Percentiles rank a stretch among this genome's conserved stretches.
phyloP scores from a whole-genome alignment of 1,284 basidiomycete genomes.

The Moesziomyces sp. region DNA sequence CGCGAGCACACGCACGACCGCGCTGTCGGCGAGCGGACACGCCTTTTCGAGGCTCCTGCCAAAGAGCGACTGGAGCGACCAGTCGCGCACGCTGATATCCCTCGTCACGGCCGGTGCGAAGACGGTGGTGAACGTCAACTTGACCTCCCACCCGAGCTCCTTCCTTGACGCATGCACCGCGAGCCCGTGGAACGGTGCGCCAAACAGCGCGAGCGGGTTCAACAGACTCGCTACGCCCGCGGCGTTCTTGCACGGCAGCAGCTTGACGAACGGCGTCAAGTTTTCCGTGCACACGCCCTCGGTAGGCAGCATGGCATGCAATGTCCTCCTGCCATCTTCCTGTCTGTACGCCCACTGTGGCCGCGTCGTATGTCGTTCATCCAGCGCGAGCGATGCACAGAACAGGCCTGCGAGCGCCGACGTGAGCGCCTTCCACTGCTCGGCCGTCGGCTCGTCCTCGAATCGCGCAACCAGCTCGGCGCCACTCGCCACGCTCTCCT shows the following conservation, averaged over 20 bases:
- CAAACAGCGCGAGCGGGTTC: constrained; percentile 85
- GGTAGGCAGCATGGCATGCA: constrained; percentile 49
- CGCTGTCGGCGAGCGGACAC: constrained; percentile 51
- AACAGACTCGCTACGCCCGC: constrained; percentile 87
- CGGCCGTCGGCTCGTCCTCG: constrained; percentile 49
- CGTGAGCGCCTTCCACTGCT: constrained; percentile 80
- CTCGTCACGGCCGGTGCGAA: constrained; percentile 74
- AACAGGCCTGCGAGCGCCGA: constrained; percentile 92
- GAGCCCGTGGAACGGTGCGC: constrained; percentile 87
- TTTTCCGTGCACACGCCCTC: constrained; percentile 84
- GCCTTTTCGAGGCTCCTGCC: constrained; percentile 15
- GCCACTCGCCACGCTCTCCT: constrained; percentile 80
- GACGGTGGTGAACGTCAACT: constrained; percentile 82
- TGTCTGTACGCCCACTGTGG: constrained; percentile 29
- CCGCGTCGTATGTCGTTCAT: constrained; percentile 42
- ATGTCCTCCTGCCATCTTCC: constrained; percentile 12
- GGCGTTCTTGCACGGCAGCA: constrained; percentile 86
- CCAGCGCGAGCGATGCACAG: constrained; percentile 82
- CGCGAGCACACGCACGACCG: constrained; percentile 35
- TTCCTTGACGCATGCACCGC: constrained; percentile 73
- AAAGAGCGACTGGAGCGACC: constrained; percentile 54
- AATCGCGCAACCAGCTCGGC: constrained; percentile 84
- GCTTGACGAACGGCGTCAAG: constrained; percentile 91
- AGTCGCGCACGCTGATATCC: constrained; percentile 33
- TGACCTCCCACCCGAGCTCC: constrained; percentile 74